Evolutionary conservation across 2,329 filamentous ascomycete genomes (phyloP).

Genomic region (Penicillium hordei): DNA sequence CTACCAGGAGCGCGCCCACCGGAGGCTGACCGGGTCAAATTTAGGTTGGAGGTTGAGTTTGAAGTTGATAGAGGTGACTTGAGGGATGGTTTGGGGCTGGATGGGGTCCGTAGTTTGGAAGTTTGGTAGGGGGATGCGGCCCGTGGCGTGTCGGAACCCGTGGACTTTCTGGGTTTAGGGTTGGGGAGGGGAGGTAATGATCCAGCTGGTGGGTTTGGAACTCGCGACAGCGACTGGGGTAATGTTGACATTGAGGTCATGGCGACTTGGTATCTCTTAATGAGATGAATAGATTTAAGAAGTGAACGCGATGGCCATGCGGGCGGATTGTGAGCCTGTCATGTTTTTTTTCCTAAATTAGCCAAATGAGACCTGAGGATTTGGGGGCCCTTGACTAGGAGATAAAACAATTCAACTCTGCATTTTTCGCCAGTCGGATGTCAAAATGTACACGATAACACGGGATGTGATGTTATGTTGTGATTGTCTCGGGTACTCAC

Average conservation of each 20-base stretch:
- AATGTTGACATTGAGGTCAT: constrained; percentile 56
- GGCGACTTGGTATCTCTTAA: neutral
- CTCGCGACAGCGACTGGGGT: constrained; percentile 64
- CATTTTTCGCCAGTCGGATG: neutral
- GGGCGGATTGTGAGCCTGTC: constrained; percentile 3
- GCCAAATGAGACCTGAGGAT: neutral
- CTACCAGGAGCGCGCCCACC: constrained; percentile 53
- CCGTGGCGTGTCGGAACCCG: constrained; percentile 50
- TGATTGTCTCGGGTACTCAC: constrained; percentile 6
- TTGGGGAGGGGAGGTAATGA: constrained; percentile 73
- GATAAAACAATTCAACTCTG: neutral
- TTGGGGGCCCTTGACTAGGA: neutral
- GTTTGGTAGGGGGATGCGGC: constrained; percentile 47
- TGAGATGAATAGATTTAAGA: neutral
- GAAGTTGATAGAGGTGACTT: constrained; percentile 51
- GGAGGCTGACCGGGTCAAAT: constrained; percentile 57
- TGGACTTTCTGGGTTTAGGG: constrained; percentile 68
- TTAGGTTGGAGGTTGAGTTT: constrained; percentile 54
- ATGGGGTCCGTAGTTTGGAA: constrained; percentile 59
- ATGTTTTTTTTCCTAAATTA: neutral
- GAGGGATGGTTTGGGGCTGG: constrained; percentile 53
- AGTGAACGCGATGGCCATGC: constrained; percentile 18
- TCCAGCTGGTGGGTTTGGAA: constrained; percentile 66
- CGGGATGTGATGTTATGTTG: neutral
- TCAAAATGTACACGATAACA: neutral